A percentile compares a stretch with the other conserved stretches of the same genome.
phyloP scores from a whole-genome alignment of 2,329 filamentous ascomycete species.

The Verticillium nonalfalfae region DNA sequence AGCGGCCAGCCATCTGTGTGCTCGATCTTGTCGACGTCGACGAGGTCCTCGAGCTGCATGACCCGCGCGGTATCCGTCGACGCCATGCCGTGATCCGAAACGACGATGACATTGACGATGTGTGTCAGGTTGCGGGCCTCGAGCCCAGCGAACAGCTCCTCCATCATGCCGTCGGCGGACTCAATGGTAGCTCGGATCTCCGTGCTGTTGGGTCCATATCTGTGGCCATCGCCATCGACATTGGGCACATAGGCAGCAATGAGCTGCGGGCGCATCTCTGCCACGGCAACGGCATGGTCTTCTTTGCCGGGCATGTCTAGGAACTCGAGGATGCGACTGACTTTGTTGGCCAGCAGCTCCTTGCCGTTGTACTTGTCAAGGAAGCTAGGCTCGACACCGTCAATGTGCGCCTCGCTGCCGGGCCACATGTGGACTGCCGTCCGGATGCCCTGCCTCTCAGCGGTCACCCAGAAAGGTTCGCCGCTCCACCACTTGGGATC shows the following conservation, averaged over 20 bases:
- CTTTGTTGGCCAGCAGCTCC: constrained; percentile 70
- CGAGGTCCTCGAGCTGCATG: constrained; percentile 82
- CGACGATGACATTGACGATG: constrained; percentile 91
- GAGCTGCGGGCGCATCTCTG: constrained; percentile 70
- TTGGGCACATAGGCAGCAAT: constrained; percentile 94
- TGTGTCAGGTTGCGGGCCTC: constrained; percentile 76
- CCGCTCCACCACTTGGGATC: constrained; percentile 91
- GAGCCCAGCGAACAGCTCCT: constrained; percentile 67
- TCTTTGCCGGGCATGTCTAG: constrained; percentile 76
- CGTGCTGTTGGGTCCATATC: constrained; percentile 89
- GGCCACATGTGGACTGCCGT: constrained; percentile 98
- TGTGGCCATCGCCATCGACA: constrained; percentile 82
- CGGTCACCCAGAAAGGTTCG: constrained; percentile 90
- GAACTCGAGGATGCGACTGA: constrained; percentile 71
- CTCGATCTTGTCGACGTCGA: constrained; percentile 71
- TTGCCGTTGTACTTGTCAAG: constrained; percentile 79
- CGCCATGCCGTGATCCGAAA: constrained; percentile 98
- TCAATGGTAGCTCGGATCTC: constrained; percentile 75
- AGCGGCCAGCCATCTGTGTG: constrained; percentile 93
- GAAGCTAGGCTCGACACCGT: constrained; percentile 67
- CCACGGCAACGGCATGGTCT: constrained; percentile 38
- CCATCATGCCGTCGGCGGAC: constrained; percentile 78
- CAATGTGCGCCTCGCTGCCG: constrained; percentile 83
- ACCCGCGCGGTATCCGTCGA: constrained; percentile 77
- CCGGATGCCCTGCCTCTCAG: constrained; percentile 72